These are phyloP conservation scores for Talaromyces proteolyticus DNA, from an alignment of 495 filamentous ascomycete genomes.

Conservation along the genomic window DNA sequence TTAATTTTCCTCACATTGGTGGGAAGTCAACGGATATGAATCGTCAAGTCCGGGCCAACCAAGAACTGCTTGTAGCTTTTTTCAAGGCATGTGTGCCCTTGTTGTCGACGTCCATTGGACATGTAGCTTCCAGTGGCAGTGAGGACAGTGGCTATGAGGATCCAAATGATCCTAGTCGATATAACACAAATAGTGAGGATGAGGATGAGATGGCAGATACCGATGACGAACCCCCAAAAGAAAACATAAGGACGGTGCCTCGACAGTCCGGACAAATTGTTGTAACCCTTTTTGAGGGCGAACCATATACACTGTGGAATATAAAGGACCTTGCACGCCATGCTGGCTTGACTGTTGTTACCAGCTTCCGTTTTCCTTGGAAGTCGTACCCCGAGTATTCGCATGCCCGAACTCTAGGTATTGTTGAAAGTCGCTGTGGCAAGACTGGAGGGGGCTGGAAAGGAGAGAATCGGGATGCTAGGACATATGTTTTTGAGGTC, in stretches of 20 bases:
- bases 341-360: constrained; percentile 64
- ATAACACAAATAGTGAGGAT: neutral
- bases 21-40: constrained; percentile 90
- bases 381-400: constrained; percentile 75
- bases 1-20: constrained; percentile 96
- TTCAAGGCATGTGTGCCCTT: constrained; percentile 58
- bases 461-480: constrained; percentile 67
- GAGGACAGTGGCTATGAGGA: constrained; percentile 9
- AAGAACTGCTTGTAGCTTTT: constrained; percentile 79
- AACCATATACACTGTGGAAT: constrained; percentile 95
- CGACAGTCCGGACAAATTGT: constrained; percentile 58
- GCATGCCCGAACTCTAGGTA: constrained; percentile 83
- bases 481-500: constrained; percentile 74
- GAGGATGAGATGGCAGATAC: neutral
- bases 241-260: constrained; percentile 11
- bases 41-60: constrained; percentile 86
- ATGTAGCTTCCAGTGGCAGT: constrained; percentile 11
- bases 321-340: constrained; percentile 79
- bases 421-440: constrained; percentile 51
- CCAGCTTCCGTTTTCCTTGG: constrained; percentile 73
- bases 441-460: constrained; percentile 61
- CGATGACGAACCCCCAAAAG: no score
- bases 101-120: constrained; percentile 30
- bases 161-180: neutral
- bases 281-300: constrained; percentile 84